Base-by-base conservation (phyloP, 2,329 filamentous ascomycete genomes). In the Cordyceps sp. region DNA sequence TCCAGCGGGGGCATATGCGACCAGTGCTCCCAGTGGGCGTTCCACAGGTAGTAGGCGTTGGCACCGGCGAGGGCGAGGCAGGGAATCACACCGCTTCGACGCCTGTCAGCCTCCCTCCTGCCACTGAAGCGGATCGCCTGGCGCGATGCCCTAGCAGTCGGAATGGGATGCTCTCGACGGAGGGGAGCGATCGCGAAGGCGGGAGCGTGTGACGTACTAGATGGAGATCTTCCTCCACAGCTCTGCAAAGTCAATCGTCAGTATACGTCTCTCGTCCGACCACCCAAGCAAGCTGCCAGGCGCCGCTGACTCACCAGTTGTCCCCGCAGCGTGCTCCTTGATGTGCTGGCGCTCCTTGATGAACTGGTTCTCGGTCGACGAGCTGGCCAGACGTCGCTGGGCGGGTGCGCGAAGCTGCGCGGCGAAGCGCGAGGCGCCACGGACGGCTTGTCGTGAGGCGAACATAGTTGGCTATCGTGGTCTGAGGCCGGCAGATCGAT, bases 1-100 rank as follows among this genome's bases (percentile, higher is more conserved):
- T 93, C 84, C 45, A 88, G 67, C 43, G 90, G 81, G 38, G 80
- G 73, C 58, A 82, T 62, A 64, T 96, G 88, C 33, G 59, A 62
- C 73, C 79, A 84, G 70, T 98, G 90, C 62, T 92, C 82, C 88
- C 88, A 96, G 63, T 98, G 90, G 65, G 92, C 83, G 49, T 73
- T 76, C 84, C 85, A 98, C 41, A 93, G 75, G 53, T 77, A 75
- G 58, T 80, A 93, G 48, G 86, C 86, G 58, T 98, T 98, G 60
- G 76, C 64, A 44, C 61, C 56, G 37, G 79, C 76, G 43, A 85
- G 62, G 44, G 78, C 60, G 36, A 96, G 64, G 55, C 61, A 66
- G 35, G 88, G 86, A 42, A 79, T 62, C 43, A 81, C 74, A 50
- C 67, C 77, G 59, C 86, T 93, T 53, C 47, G 36, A 19, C 10